phyloP scores from a whole-genome alignment of 768 basidiomycete genomes.

The Pleurotus tuber-regium region DNA sequence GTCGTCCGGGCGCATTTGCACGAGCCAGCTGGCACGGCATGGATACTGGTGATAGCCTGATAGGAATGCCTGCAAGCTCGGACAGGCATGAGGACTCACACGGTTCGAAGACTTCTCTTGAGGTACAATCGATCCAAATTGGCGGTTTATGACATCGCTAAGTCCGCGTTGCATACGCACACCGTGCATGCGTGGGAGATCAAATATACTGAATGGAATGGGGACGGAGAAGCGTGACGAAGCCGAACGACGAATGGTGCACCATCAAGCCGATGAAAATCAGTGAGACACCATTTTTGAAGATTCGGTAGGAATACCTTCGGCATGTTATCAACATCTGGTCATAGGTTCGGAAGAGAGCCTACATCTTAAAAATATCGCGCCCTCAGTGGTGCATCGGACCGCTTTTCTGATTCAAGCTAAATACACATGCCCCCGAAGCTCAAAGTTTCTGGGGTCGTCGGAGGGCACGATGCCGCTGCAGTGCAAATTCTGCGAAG shows the following conservation, averaged over 20 bases:
- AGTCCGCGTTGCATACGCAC: not conserved
- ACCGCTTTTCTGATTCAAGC: not conserved
- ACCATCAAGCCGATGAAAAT: constrained; percentile 6
- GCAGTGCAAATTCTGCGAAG: not conserved
- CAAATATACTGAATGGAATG: constrained; percentile 3
- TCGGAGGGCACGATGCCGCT: not conserved
- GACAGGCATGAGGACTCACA: constrained; percentile 5
- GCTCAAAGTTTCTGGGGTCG: not conserved
- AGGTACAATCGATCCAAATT: constrained; percentile 5
- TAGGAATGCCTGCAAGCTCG: not conserved
- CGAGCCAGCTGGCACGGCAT: constrained; percentile 1
- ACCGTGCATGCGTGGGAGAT: constrained; percentile 1
- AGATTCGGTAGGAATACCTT: not conserved
- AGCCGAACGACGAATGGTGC: no score
- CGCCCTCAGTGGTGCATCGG: not conserved
- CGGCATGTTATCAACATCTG: constrained; percentile 2
- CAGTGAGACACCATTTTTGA: not conserved
- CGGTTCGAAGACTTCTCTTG: constrained; percentile 3
- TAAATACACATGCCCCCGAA: not conserved
- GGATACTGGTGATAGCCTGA: not conserved
- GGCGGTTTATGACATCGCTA: constrained; percentile 10
- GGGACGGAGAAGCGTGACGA: constrained; percentile 8
- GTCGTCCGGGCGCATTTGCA: no score
- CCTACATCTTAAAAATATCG: not conserved
- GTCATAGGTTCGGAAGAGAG: not conserved